These are phyloP conservation scores for Chalciporus sp. DNA, from an alignment of 1,284 basidiomycete genomes.

Conservation along the genomic window DNA sequence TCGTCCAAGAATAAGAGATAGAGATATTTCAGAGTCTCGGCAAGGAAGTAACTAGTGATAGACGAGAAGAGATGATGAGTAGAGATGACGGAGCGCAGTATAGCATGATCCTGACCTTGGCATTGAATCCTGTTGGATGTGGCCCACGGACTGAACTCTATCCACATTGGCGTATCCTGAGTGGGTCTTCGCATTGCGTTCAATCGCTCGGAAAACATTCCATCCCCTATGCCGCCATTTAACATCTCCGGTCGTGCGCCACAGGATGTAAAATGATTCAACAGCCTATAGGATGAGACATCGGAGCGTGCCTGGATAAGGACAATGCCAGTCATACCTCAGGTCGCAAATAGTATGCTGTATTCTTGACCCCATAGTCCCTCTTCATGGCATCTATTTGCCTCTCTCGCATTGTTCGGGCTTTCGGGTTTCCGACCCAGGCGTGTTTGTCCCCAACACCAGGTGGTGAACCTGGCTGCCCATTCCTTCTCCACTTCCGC, in stretches of 20 bases:
- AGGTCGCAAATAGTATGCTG: slow-evolving; percentile 58
- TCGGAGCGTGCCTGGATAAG: background rate
- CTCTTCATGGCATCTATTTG: slow-evolving; percentile 34
- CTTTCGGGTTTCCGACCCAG: slow-evolving; percentile 26
- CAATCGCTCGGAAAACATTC: slow-evolving; percentile 72
- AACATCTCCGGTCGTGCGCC: slow-evolving; percentile 67
- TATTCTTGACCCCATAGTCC: slow-evolving; percentile 44
- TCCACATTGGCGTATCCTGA: slow-evolving; percentile 62
- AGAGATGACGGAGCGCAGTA: background rate
- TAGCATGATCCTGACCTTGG: slow-evolving; percentile 55
- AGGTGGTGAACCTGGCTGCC: slow-evolving; percentile 50
- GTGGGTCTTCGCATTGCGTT: slow-evolving; percentile 54
- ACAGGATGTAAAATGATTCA: slow-evolving; percentile 71
- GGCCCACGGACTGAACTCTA: slow-evolving; percentile 45
- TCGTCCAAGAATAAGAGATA: slow-evolving; percentile 63
- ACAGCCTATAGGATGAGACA: slow-evolving; percentile 48
- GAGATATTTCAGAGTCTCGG: slow-evolving; percentile 75
- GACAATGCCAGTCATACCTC: slow-evolving; percentile 48
- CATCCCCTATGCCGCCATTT: slow-evolving; percentile 80
- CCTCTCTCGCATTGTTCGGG: slow-evolving; percentile 22
- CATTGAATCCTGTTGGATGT: slow-evolving; percentile 55
- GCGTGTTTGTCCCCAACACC: slow-evolving; percentile 48
- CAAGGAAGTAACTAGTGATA: slow-evolving; percentile 60
- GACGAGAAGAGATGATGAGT: background rate
- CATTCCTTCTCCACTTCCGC: slow-evolving; percentile 49